Percentiles rank a stretch among this genome's conserved stretches.
phyloP scores from a whole-genome alignment of 139 green algal species.

The Chlamydomonas sp. region DNA sequence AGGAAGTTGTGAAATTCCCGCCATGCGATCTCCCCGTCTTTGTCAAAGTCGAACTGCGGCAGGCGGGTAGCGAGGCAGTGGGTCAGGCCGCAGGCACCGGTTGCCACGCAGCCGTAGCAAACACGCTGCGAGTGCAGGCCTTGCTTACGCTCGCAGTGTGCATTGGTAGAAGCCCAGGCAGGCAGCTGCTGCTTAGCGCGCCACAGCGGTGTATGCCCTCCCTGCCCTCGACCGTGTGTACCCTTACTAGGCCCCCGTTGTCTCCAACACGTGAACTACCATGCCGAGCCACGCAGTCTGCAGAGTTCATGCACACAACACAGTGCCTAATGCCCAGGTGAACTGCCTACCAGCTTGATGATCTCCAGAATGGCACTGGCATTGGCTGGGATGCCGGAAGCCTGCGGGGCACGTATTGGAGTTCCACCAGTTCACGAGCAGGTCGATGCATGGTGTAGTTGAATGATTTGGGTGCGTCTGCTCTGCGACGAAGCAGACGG shows the following conservation, averaged over 20 bases:
- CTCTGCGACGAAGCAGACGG: neutral
- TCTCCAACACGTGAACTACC: too few species aligned
- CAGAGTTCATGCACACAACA: neutral
- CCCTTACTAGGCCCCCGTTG: neutral
- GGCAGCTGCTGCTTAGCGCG: too few species aligned
- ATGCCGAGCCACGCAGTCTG: neutral
- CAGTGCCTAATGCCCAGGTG: neutral
- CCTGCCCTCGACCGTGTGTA: neutral
- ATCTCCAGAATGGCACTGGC: conserved; percentile 19
- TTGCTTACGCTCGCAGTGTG: neutral
- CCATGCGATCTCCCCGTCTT: conserved; percentile 35
- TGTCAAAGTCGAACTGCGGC: conserved; percentile 24
- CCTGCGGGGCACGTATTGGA: neutral
- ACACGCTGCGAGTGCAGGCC: neutral
- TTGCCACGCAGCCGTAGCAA: neutral
- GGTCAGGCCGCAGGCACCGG: neutral
- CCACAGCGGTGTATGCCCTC: neutral
- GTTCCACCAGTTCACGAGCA: neutral
- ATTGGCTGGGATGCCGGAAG: conserved; percentile 16
- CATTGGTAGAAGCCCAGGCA: neutral
- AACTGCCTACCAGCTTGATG: conserved; percentile 12
- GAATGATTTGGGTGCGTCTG: neutral
- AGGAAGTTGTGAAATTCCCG: conserved; percentile 36
- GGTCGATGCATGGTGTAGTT: neutral
- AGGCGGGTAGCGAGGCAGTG: neutral